Evolutionary conservation across 352 stramenopile species (phyloP).

Genomic region (Pythium phragmitis): DNA sequence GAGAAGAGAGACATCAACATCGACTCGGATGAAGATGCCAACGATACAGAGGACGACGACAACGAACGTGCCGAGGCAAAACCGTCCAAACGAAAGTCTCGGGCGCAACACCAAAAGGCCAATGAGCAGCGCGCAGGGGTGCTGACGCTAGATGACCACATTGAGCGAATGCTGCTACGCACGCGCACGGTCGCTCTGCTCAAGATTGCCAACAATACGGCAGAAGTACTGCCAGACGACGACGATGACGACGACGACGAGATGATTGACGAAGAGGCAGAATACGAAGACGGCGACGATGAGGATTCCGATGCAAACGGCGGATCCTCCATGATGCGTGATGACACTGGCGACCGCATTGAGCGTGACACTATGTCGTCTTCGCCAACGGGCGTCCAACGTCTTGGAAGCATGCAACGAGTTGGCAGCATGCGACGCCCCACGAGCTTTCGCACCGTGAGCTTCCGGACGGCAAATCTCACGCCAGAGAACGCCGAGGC

Average conservation of each 20-base stretch:
- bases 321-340: not conserved
- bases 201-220: conserved; percentile 78
- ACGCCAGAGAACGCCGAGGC: conserved; percentile 27
- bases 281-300: conserved; percentile 16
- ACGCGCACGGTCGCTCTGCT: conserved; percentile 66
- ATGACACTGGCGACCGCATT: conserved; percentile 9
- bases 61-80: conserved; percentile 22
- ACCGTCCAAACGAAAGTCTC: not conserved
- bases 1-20: conserved; percentile 29
- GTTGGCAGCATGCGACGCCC: conserved; percentile 6
- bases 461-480: conserved; percentile 27
- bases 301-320: conserved; percentile 16
- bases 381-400: not conserved
- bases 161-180: conserved; percentile 60
- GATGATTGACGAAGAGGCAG: conserved; percentile 25
- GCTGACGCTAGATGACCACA: conserved; percentile 66
- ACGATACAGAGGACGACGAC: conserved; percentile 5
- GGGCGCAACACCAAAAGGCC: not conserved
- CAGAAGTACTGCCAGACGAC: conserved; percentile 47
- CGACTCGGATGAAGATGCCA: conserved; percentile 34
- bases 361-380: not conserved
- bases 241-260: conserved; percentile 45
- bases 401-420: conserved; percentile 6
- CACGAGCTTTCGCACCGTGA: conserved; percentile 28
- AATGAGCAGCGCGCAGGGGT: conserved; percentile 7